Percentiles rank a stretch among this genome's conserved stretches.
phyloP scores from a whole-genome alignment of 2,329 filamentous ascomycete species.

The Fusarium zealandicum region DNA sequence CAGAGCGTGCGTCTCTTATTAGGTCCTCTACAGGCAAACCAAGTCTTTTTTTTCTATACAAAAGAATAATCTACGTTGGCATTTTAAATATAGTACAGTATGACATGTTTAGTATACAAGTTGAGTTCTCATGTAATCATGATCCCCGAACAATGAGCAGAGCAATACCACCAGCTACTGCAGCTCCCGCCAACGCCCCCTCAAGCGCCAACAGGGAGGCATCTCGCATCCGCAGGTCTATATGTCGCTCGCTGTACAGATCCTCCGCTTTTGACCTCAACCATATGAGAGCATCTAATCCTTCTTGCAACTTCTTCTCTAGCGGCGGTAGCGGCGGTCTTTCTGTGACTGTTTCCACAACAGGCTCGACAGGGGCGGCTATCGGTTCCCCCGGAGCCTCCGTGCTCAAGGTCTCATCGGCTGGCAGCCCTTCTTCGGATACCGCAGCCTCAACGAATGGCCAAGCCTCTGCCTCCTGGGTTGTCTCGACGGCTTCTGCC shows the following conservation, averaged over 20 bases:
- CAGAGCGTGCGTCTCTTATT: no score
- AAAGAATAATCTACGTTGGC: conserved; percentile 21
- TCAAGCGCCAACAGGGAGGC: conserved; percentile 74
- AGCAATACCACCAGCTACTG: conserved; percentile 62
- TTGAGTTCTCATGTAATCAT: conserved; percentile 30
- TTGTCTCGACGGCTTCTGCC: conserved; percentile 17
- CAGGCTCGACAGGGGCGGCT: conserved; percentile 5
- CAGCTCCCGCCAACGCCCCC: conserved; percentile 71
- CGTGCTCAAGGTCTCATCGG: not conserved
- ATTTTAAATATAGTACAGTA: conserved; percentile 32
- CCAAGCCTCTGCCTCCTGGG: conserved; percentile 6
- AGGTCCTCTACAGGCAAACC: no score
- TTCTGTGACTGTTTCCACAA: conserved; percentile 9
- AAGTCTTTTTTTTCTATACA: not conserved
- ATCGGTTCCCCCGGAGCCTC: conserved; percentile 7
- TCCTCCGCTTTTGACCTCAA: conserved; percentile 63
- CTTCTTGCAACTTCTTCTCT: conserved; percentile 51
- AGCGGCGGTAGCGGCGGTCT: not conserved
- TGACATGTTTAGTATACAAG: conserved; percentile 22
- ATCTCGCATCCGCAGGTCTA: conserved; percentile 73
- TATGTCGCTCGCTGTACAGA: conserved; percentile 69
- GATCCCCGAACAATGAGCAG: conserved; percentile 54
- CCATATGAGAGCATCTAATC: conserved; percentile 50
- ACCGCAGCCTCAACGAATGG: conserved; percentile 7
- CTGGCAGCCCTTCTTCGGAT: conserved; percentile 11